Conservation (phyloP, 2,329 filamentous ascomycete genomes). For the Truncatella angustata region DNA sequence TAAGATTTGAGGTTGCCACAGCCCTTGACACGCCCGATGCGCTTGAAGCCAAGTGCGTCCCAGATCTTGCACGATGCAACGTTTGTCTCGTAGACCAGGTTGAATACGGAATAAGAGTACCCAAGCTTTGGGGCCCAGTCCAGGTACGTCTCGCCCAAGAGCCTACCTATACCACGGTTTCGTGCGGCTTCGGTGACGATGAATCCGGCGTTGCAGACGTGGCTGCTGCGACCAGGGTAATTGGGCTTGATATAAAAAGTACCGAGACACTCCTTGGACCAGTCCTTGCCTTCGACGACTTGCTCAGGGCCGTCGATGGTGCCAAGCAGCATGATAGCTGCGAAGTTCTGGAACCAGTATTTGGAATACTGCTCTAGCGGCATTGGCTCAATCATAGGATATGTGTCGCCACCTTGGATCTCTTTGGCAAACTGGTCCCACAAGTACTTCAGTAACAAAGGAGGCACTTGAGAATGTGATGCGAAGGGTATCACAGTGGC, state of each 20-base stretch:
- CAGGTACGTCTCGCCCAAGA: constrained; percentile 75
- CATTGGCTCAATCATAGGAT: constrained; percentile 80
- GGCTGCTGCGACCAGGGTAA: constrained; percentile 85
- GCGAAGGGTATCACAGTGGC: constrained; percentile 83
- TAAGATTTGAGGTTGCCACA: constrained; percentile 69
- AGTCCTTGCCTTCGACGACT: constrained; percentile 62
- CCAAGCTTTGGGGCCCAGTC: constrained; percentile 79
- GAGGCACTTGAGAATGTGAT: constrained; percentile 73
- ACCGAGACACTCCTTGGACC: constrained; percentile 78
- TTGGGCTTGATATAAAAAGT: constrained; percentile 96
- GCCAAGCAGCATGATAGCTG: constrained; percentile 81
- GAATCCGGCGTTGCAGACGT: constrained; percentile 85
- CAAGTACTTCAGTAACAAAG: constrained; percentile 72
- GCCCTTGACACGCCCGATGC: constrained; percentile 78
- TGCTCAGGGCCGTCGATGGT: constrained; percentile 64
- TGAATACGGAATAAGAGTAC: constrained; percentile 92
- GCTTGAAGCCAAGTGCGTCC: constrained; percentile 90
- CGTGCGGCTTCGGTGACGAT: constrained; percentile 71
- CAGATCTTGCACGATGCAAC: constrained; percentile 87
- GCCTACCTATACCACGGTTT: constrained; percentile 70
- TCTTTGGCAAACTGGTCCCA: constrained; percentile 84
- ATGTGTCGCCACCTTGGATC: constrained; percentile 89
- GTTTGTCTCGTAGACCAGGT: constrained; percentile 91
- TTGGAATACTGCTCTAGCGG: constrained; percentile 70
- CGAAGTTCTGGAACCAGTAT: constrained; percentile 93